A percentile compares a stretch with the other conserved stretches of the same genome.
Evolutionary conservation across 78 protist species (phyloP).

Genomic region (Salpingoeca rosetta): DNA sequence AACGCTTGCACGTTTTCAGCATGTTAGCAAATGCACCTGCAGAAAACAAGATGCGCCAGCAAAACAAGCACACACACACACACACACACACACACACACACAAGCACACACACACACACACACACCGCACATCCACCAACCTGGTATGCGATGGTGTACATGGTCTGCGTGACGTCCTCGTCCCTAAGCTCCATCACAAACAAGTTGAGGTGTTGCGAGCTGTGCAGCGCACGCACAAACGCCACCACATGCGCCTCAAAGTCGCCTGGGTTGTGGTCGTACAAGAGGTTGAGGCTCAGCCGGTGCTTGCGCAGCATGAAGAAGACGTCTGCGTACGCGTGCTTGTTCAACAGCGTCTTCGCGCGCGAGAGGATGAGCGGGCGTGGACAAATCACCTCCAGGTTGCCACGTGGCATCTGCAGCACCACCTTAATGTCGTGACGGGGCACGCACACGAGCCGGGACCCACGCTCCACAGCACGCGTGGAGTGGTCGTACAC

Average conservation of each 20-base stretch:
- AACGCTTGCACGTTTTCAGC: neutral
- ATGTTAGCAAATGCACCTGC: neutral
- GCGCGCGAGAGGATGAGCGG: constrained; percentile 23
- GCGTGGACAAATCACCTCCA: constrained; percentile 61
- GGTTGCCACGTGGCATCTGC: constrained; percentile 74
- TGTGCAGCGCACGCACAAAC: constrained; percentile 34
- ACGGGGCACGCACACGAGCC: constrained; percentile 41
- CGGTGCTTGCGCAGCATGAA: constrained; percentile 40
- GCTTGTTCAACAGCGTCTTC: neutral
- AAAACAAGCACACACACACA: too few species aligned
- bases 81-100: too few species aligned
- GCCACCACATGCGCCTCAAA: constrained; percentile 36
- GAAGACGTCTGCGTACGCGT: constrained; percentile 21
- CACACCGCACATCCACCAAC: too few species aligned
- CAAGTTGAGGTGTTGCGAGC: constrained; percentile 36
- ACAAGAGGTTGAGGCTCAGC: constrained; percentile 59
- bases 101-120: too few species aligned
- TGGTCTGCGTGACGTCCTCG: constrained; percentile 40
- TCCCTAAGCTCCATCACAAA: constrained; percentile 41
- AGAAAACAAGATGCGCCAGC: too few species aligned
- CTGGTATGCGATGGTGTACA: too few species aligned
- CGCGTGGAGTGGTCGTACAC: constrained; percentile 37
- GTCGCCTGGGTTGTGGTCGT: constrained; percentile 49
- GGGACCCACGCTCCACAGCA: constrained; percentile 60
- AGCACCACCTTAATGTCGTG: constrained; percentile 18